Evolutionary conservation across 2,329 filamentous ascomycete species (phyloP), one percentile per base, ranked within the genome.

Genomic region (Neoascochyta sp.): DNA sequence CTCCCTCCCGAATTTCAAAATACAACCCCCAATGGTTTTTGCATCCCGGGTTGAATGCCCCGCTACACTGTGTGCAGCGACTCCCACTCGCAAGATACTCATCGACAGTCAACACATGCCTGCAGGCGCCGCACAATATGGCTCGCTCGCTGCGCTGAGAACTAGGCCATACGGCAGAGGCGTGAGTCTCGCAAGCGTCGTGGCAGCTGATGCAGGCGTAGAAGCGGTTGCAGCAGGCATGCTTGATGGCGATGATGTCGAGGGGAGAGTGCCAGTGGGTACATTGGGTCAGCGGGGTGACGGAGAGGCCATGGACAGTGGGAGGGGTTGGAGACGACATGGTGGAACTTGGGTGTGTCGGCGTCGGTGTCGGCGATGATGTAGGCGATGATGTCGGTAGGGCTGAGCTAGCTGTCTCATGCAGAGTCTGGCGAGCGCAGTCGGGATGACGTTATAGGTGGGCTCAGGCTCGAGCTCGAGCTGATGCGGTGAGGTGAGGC

Each of bases 221-320:
- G 40, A 60, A 63, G 28, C 54, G 60, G 10, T 43, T 29, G 44
- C 59, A 63, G 44, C 59, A 63, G 25, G 42, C 43, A 28, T 62
- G 56, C 22, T 60, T 54, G 35, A 63, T 60, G 32, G 59, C 57
- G 34, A 63, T 57, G 36, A 61, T 58, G 45, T 62, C 59, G 27
- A 60, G 50, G 3, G 53, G 41, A 3, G 53, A 52, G 24, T 50
- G 42, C 39, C 46, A 63, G 33, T 63, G 59, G 7, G 41, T 9
- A 37, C 59, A 63, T 49, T 63, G 57, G 1, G 57, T 60, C 14
- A 45, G 32, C 3, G 50, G 34, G 1, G 53, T 53, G 5, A 62
- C 32, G 7, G 44, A 47, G 18, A 57, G 10, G 22, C 59, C 59
- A 27, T 56, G 37, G 5, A 60, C 43, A 5, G 15, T 24, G 3